These are phyloP conservation scores for Hypoxylon lenormandii DNA, from an alignment of 495 filamentous ascomycete species.

Conservation along the genomic window DNA sequence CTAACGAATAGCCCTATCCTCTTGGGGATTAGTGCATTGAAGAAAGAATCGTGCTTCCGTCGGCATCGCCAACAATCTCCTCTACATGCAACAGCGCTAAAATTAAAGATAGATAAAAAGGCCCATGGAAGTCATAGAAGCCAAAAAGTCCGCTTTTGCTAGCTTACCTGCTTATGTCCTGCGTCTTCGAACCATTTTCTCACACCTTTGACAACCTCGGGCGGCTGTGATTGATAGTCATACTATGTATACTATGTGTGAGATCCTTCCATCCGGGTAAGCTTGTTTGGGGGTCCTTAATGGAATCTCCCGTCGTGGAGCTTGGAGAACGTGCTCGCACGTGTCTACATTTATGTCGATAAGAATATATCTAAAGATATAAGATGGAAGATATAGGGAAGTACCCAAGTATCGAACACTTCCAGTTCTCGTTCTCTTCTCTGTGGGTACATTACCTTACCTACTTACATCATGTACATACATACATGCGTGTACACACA, in stretches of 20 bases:
- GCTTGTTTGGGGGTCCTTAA: neutral
- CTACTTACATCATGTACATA: conserved; percentile 5
- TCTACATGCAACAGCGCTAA: conserved; percentile 39
- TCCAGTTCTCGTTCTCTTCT: no score
- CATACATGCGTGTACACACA: no score
- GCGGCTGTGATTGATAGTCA: neutral
- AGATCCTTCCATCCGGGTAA: neutral
- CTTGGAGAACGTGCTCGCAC: conserved; percentile 1
- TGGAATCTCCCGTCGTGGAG: neutral
- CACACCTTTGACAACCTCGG: neutral
- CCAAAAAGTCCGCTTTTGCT: conserved; percentile 2
- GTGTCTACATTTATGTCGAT: neutral
- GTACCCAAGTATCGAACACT: no score
- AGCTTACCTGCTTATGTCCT: conserved; percentile 2
- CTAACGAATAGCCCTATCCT: conserved; percentile 35
- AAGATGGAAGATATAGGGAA: no score
- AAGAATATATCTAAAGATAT: no score
- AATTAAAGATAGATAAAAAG: conserved; percentile 21
- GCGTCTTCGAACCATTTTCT: conserved; percentile 7
- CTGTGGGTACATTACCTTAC: no score
- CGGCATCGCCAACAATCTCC: conserved; percentile 38
- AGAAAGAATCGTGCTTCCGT: conserved; percentile 38
- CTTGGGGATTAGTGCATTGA: conserved; percentile 46
- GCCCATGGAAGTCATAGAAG: no score
- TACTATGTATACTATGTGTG: neutral